Evolutionary conservation across 768 basidiomycete genomes (phyloP), one percentile per base, ranked within the genome.

Genomic region (Russula sp.): DNA sequence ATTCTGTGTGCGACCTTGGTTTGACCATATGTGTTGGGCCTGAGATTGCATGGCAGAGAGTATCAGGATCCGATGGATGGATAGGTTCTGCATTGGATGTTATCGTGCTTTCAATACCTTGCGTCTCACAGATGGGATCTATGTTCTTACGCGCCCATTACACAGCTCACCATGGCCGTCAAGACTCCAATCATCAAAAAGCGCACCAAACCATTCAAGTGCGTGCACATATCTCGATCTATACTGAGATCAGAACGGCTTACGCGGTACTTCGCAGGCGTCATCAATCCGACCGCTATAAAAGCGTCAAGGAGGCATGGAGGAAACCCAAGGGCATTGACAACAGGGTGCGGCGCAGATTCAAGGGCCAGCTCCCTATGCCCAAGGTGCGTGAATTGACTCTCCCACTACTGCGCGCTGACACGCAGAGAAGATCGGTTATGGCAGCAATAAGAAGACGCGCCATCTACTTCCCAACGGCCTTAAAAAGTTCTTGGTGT

Each of bases 301-400:
- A 92, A 77, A 80, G 89, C 70, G 94, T 98, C 71, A 96, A 96
- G 84, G 94, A 97, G 82, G 83, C 92, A 83, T 99, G 97, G 97
- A 85, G 97, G 77, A 99, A 99, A 83, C 97, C 97, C 71, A 99
- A 98, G 87, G 97, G 96, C 92, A 98, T 98, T 72, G 96, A 98
- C 77, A 98, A 98, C 87, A 87, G 95, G 73, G 95, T 97, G 72
- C 83, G 94, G 76, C 86, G 92, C 71, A 87, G 91, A 73, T 94
- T 93, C 83, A 97, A 94, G 83, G 96, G 96, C 61, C 94, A 96
- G 77, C 83, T 85, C 63, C 83, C 94, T 69, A 98, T 98, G 96
- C 95, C 95, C 75, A 95, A 94, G 84, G 94, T 94, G 71, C 72
- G 51, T 55, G 52, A 52, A 18, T 51, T 26, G n/a, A 30, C 51